Evolutionary conservation across 2,329 filamentous ascomycete genomes (phyloP), one percentile per base, ranked within the genome.

Genomic region (Colletotrichum eremochloae): DNA sequence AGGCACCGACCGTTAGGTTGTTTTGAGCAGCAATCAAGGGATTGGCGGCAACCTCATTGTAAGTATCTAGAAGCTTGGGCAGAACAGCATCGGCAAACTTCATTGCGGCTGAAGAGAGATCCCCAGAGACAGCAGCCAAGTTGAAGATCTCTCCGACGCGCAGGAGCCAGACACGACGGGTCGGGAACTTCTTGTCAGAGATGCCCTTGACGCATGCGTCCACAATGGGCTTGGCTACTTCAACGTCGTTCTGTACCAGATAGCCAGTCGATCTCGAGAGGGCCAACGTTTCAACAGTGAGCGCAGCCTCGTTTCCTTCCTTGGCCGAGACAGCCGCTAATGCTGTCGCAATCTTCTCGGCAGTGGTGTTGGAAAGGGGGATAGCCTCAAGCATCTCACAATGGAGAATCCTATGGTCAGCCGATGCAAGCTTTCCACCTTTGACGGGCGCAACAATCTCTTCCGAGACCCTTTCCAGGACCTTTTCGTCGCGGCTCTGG

Each of bases 281-380:
- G 5, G 93, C 89, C 44, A 87, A 86, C 8, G 95, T 90, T 80
- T 97, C 94, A 12, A 93, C 91, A 53, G 89, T 87, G 36, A 97
- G 85, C 53, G 95, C 95, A 46, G 87, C 84, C 81, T 99, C 96
- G 77, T 97, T 98, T 9, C 95, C 91, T 82, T 99, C 96, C 78
- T 98, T 97, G 8, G 88, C 83, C 24, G 93, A 91, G 18, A 94
- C 85, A 24, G 90, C 82, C 8, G 92, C 89, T 71, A 98, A 86
- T 8, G 89, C 90, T 62, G 86, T 84, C 1, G 90, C 87, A 40
- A 96, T 86, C 75, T 93, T 93, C 69, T 88, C 86, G 0, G 93
- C 92, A 50, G 93, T 86, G 2, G 87, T 81, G 14, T 85, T 81
- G 2, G 90, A 92, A 55, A 89, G 84, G 1, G 90, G 87, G 40